These are phyloP conservation scores for Yarrowia deformans DNA, from an alignment of 805 yeast genomes.

Conservation along the genomic window DNA sequence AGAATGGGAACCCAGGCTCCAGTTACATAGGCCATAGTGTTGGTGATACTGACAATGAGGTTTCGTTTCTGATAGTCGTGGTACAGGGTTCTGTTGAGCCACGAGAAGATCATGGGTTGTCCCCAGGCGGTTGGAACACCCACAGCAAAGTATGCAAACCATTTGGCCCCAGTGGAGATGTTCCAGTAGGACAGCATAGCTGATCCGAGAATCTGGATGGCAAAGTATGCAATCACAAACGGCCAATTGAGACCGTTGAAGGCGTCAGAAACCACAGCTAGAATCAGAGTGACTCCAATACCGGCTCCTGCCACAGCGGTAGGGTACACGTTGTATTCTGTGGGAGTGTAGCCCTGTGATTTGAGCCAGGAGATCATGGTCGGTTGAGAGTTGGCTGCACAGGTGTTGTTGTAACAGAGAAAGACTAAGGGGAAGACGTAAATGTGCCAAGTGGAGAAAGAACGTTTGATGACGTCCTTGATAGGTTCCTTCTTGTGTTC, in stretches of 20 bases:
- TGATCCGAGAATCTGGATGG: constrained; percentile 47
- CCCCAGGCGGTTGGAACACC: constrained; percentile 31
- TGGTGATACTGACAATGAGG: constrained; percentile 14
- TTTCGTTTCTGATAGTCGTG: constrained; percentile 35
- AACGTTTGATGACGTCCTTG: constrained; percentile 1
- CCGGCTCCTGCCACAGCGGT: constrained; percentile 17
- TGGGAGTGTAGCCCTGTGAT: constrained; percentile 10
- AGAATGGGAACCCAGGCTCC: constrained; percentile 30
- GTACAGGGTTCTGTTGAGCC: constrained; percentile 21
- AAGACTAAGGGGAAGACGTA: constrained; percentile 31
- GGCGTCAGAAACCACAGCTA: constrained; percentile 26
- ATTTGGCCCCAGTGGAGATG: constrained; percentile 3
- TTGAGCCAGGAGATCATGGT: constrained; percentile 35
- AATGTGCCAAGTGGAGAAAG: constrained; percentile 24
- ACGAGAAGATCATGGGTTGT: constrained; percentile 31
- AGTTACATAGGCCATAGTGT: constrained; percentile 22
- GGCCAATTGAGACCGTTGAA: constrained; percentile 24
- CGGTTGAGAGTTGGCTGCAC: constrained; percentile 25
- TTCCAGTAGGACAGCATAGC: constrained; percentile 53
- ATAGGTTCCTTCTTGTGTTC: constrained; percentile 22
- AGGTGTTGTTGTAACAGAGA: constrained; percentile 22
- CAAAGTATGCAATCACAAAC: constrained; percentile 15
- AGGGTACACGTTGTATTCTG: constrained; percentile 28
- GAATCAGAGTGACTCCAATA: constrained; percentile 12
- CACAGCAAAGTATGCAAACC: constrained; percentile 31